Conservation (phyloP, 1,139 yeast species). For the Hanseniaspora sp. region DNA sequence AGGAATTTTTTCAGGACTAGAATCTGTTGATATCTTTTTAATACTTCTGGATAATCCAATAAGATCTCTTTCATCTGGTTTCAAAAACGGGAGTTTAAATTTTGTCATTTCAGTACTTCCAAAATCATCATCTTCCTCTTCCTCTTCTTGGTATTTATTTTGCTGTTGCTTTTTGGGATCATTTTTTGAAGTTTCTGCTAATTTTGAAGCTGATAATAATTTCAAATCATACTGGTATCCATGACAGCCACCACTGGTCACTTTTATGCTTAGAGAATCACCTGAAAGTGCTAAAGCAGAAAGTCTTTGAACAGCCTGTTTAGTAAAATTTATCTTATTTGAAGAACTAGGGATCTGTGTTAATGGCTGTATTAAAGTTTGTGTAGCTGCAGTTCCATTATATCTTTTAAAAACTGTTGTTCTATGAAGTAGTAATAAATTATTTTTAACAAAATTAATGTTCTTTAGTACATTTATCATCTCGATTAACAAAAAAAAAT, state of each 20-base stretch:
- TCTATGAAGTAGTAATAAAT: no score
- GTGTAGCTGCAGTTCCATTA: background rate
- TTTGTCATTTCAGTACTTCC: background rate
- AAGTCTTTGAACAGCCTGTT: slow-evolving; percentile 44
- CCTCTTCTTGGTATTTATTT: slow-evolving; percentile 42
- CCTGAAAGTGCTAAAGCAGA: slow-evolving; percentile 28
- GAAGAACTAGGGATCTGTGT: slow-evolving; percentile 31
- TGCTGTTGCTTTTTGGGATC: slow-evolving; percentile 20
- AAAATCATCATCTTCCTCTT: slow-evolving; percentile 20
- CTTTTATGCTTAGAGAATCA: slow-evolving; percentile 40
- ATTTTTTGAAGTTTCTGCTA: slow-evolving; percentile 17
- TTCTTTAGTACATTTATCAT: no score
- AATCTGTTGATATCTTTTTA: slow-evolving; percentile 17
- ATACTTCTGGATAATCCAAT: background rate
- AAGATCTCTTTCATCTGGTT: slow-evolving; percentile 3
- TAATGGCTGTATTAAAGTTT: background rate
- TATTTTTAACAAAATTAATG: no score
- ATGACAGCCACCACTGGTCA: slow-evolving; percentile 97
- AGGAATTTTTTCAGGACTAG: background rate
- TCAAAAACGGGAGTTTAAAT: slow-evolving; percentile 3
- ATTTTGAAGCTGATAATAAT: slow-evolving; percentile 41
- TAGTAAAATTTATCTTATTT: slow-evolving; percentile 38
- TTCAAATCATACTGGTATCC: slow-evolving; percentile 85
- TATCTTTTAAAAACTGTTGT: background rate
- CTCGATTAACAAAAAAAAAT: no score